Conservation (phyloP, 2,329 filamentous ascomycete genomes). For the Pseudocercospora macadamiae region DNA sequence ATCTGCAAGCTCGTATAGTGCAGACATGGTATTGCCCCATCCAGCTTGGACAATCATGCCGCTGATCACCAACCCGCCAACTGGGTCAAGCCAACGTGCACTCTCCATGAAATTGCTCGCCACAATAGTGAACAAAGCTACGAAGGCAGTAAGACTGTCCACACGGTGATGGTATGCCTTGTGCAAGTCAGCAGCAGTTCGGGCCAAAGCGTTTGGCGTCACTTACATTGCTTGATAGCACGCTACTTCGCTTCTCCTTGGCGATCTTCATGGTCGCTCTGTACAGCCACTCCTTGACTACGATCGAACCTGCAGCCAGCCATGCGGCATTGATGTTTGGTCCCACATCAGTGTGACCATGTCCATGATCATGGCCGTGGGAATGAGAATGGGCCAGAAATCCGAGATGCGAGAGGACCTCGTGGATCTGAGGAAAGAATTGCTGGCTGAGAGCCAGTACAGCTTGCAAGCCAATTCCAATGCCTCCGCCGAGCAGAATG, state of each 20-base stretch:
- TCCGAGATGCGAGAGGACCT: slow-evolving; percentile 46
- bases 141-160: slow-evolving; percentile 92
- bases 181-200: background rate
- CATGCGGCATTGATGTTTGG: slow-evolving; percentile 94
- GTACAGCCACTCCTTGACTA: slow-evolving; percentile 96
- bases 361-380: slow-evolving; percentile 63
- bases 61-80: slow-evolving; percentile 90
- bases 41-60: slow-evolving; percentile 91
- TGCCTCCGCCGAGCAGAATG: slow-evolving; percentile 82
- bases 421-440: slow-evolving; percentile 51
- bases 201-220: background rate
- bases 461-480: slow-evolving; percentile 81
- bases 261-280: slow-evolving; percentile 98
- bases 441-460: slow-evolving; percentile 60
- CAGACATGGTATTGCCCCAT: slow-evolving; percentile 78
- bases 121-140: slow-evolving; percentile 85
- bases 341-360: slow-evolving; percentile 51
- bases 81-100: slow-evolving; percentile 90
- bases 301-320: slow-evolving; percentile 86
- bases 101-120: slow-evolving; percentile 84
- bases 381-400: slow-evolving; percentile 55
- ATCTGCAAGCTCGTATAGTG: slow-evolving; percentile 89
- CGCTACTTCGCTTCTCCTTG: slow-evolving; percentile 88
- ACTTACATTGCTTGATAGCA: slow-evolving; percentile 82
- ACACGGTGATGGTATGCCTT: slow-evolving; percentile 84